Percentiles rank a stretch among this genome's conserved stretches.
These are phyloP conservation scores for Sporisorium graminicola DNA, from an alignment of 1,284 basidiomycete species.

Conservation along the genomic window DNA sequence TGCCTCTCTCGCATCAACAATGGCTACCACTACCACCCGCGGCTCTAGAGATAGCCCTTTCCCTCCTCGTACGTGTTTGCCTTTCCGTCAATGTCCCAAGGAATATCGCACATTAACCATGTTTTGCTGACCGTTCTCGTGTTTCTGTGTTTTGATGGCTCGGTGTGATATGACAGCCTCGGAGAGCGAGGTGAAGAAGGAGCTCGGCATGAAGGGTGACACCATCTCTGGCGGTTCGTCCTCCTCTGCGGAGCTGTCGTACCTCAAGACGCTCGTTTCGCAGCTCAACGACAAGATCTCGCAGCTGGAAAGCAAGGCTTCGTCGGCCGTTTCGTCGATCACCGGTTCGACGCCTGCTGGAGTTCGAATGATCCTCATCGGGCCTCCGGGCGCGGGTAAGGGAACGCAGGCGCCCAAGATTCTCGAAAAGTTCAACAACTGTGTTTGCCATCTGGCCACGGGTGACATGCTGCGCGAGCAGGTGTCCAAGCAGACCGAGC, in stretches of 20 bases:
- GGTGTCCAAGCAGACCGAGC: constrained; percentile 85
- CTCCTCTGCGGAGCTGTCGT: constrained; percentile 55
- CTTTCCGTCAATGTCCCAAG: neutral
- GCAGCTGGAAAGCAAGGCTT: constrained; percentile 11
- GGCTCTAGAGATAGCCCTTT: constrained; percentile 52
- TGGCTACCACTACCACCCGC: constrained; percentile 53
- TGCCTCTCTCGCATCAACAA: neutral
- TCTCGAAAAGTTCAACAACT: constrained; percentile 82
- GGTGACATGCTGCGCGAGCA: constrained; percentile 98
- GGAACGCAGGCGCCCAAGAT: constrained; percentile 97
- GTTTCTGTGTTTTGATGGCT: neutral
- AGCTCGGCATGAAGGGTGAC: constrained; percentile 47
- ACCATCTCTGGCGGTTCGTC: constrained; percentile 29
- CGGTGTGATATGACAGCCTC: constrained; percentile 14
- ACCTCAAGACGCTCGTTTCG: constrained; percentile 66
- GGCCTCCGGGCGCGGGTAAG: constrained; percentile 98
- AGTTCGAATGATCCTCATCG: constrained; percentile 86
- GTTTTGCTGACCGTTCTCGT: constrained; percentile 12
- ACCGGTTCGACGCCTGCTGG: constrained; percentile 43
- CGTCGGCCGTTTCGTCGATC: constrained; percentile 32
- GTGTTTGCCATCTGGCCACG: constrained; percentile 96
- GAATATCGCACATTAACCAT: no score
- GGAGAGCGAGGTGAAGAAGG: constrained; percentile 44
- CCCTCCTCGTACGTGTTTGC: constrained; percentile 45
- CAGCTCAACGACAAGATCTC: constrained; percentile 59